Conservation (phyloP, 148 eudicot species). For the Rhododendron molle region DNA sequence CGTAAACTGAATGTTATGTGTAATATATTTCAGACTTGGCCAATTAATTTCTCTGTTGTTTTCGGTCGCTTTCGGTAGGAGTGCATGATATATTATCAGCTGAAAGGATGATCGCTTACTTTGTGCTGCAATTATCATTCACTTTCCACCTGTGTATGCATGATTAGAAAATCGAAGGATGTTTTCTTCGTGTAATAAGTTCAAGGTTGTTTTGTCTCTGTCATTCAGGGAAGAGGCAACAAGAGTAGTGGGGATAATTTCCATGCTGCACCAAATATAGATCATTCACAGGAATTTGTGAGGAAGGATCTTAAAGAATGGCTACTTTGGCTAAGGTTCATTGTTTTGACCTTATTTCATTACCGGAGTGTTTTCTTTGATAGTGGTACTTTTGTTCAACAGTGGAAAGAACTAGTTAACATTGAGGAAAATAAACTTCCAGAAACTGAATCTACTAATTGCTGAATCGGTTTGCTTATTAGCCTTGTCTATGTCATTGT, state of each 20-base stretch:
- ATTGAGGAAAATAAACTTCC: neutral
- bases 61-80: neutral
- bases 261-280: constrained; percentile 99
- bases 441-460: neutral
- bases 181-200: neutral
- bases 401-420: neutral
- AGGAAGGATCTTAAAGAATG: constrained; percentile 88
- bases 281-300: constrained; percentile 98
- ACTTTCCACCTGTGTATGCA: neutral
- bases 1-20: neutral
- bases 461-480: neutral
- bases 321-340: constrained; percentile 88
- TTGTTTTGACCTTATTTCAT: constrained; percentile 17
- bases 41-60: neutral
- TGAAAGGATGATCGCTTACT: neutral
- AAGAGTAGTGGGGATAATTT: constrained; percentile 97
- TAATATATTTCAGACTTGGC: neutral
- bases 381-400: neutral
- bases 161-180: neutral
- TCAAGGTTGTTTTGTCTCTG: constrained; percentile 1
- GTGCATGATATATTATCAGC: neutral
- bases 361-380: neutral
- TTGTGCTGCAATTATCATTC: neutral
- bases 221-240: constrained; percentile 86
- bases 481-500: neutral